Base-by-base conservation (phyloP, 1,284 basidiomycete species). In the Trametes pubescens region DNA sequence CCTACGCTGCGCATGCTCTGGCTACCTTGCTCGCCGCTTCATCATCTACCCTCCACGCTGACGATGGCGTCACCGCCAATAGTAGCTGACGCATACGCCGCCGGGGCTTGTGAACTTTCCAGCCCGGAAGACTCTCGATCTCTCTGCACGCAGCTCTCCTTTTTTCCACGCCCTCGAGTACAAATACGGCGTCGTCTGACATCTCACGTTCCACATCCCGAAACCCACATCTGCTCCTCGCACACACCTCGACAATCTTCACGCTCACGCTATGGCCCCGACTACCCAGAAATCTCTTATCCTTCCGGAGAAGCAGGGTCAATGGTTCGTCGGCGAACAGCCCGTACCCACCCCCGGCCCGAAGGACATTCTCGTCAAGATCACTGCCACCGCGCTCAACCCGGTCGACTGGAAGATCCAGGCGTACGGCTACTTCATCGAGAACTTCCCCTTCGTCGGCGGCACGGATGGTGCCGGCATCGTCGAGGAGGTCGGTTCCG, bases 391-490 rank as follows among this genome's bases (percentile, higher is more conserved):
- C 6, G 76, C 74, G 1, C 67, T 81, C 18, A 80, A 79, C 61
- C 79, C 78, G 1, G 71, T 75, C 37, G 81, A 83, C 49, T 79
- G 78, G 76, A 80, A 77, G 64, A 76, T 80, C 13, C 78, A 77
- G 48, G 44, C 64, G 6, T 65, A 67, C 10, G 78, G 73, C 10
- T 0, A 71, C 32, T 57, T 72, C 40, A 58, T 75, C 0, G 49
- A 69, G 0, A 55, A 71, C 0, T 82, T 65, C 62, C 81, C 82
- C 2, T 71, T 76, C 1, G 71, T 81, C 21, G 64, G 82, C 18
- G 86, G 86, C 16, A 76, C 73, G 4, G 86, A 88, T 65, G 79
- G 76, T 47, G 77, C 79, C 4, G 86, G 86, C 2, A 72, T 77
- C 10, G 79, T 87, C 34, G 80, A 80, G 21, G 73, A 75, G 37